Evolutionary conservation across 2,329 filamentous ascomycete genomes (phyloP).

Genomic region (Phaeosphaeria sp.): DNA sequence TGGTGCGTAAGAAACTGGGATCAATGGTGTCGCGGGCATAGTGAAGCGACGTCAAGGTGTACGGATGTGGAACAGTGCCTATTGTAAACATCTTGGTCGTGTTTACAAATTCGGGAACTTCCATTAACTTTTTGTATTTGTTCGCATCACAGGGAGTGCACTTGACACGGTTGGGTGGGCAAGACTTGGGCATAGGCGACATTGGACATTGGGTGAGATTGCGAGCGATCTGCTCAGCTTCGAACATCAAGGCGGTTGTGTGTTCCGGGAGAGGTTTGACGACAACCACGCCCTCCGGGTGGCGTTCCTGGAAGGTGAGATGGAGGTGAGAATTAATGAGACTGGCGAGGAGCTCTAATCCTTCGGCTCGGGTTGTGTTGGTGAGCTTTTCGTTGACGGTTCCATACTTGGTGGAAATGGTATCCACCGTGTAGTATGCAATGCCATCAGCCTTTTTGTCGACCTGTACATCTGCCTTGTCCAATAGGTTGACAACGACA

Average conservation of each 20-base stretch:
- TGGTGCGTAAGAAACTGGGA: constrained; percentile 56
- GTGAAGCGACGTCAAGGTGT: constrained; percentile 76
- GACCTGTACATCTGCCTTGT: constrained; percentile 66
- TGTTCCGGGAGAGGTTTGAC: constrained; percentile 79
- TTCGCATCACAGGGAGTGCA: constrained; percentile 75
- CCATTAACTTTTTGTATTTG: constrained; percentile 70
- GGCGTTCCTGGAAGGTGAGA: constrained; percentile 80
- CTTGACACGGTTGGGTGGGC: constrained; percentile 78
- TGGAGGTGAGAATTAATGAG: constrained; percentile 89
- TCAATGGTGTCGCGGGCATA: constrained; percentile 58
- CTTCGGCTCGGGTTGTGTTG: constrained; percentile 61
- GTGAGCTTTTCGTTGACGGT: constrained; percentile 69
- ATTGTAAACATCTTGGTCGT: constrained; percentile 77
- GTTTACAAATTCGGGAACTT: constrained; percentile 73
- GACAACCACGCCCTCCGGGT: constrained; percentile 77
- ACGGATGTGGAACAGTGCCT: constrained; percentile 88
- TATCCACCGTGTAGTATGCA: constrained; percentile 75
- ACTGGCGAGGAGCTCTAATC: constrained; percentile 69
- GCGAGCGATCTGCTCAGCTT: constrained; percentile 74
- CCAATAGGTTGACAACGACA: constrained; percentile 63
- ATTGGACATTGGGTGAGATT: constrained; percentile 78
- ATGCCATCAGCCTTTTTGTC: constrained; percentile 71
- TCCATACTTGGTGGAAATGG: constrained; percentile 69
- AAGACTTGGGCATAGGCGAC: constrained; percentile 75
- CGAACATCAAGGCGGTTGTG: constrained; percentile 74